A percentile compares a stretch with the other conserved stretches of the same genome.
Evolutionary conservation across 2,329 filamentous ascomycete species (phyloP).

Genomic region (Ceratocystis lukuohia): DNA sequence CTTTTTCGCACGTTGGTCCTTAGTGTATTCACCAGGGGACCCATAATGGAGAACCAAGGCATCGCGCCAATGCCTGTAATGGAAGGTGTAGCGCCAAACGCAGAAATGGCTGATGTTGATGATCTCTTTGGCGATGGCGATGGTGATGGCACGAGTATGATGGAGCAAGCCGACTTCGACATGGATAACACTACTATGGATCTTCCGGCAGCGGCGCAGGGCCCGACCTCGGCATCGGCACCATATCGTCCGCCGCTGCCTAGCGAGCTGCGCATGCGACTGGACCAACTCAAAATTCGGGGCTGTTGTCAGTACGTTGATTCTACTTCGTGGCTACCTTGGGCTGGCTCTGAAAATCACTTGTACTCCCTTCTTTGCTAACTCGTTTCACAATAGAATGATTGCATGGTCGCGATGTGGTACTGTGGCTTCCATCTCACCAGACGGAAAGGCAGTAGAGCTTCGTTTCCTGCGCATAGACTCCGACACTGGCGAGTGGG

Average conservation of each 20-base stretch:
- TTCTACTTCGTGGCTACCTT: not conserved
- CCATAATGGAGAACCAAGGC: slow-evolving; percentile 18
- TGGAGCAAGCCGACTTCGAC: slow-evolving; percentile 13
- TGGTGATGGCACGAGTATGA: slow-evolving; percentile 2
- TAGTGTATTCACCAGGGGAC: not conserved
- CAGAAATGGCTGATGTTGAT: slow-evolving; percentile 48
- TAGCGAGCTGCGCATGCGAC: slow-evolving; percentile 55
- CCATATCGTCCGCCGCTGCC: slow-evolving; percentile 35
- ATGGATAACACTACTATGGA: slow-evolving; percentile 42
- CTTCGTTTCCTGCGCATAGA: slow-evolving; percentile 60
- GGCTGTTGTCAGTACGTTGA: slow-evolving; percentile 67
- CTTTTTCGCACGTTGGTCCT: not conserved
- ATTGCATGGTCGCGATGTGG: slow-evolving; percentile 82
- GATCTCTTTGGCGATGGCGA: slow-evolving; percentile 57
- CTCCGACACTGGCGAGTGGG: slow-evolving; percentile 59
- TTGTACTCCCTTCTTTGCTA: slow-evolving; percentile 6
- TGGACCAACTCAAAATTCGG: slow-evolving; percentile 62
- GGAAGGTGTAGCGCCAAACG: slow-evolving; percentile 29
- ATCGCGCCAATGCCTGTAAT: slow-evolving; percentile 7
- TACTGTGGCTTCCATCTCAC: slow-evolving; percentile 67
- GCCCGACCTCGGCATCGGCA: slow-evolving; percentile 23
- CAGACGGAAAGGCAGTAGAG: slow-evolving; percentile 56
- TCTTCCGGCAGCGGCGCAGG: slow-evolving; percentile 26
- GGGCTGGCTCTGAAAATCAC: not conserved
- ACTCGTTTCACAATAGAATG: slow-evolving; percentile 38